Evolutionary conservation across 2,329 filamentous ascomycete genomes (phyloP).

Genomic region (Xylariales sp.): DNA sequence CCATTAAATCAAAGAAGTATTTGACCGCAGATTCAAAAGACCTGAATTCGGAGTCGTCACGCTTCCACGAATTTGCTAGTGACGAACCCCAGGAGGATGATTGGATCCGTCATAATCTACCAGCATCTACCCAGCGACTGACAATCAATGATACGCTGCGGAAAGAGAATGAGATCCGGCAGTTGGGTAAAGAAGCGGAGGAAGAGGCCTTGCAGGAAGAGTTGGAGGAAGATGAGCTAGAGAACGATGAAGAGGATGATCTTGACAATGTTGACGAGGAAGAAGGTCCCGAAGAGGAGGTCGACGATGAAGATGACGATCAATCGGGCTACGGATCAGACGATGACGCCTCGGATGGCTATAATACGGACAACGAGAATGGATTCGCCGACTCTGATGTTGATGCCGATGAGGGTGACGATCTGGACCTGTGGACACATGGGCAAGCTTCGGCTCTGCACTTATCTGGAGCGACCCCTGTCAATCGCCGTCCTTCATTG

Average conservation of each 20-base stretch:
- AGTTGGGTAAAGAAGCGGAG: conserved; percentile 82
- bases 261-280: conserved; percentile 45
- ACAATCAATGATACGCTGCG: conserved; percentile 85
- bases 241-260: conserved; percentile 39
- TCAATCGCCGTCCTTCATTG: conserved; percentile 35
- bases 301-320: conserved; percentile 49
- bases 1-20: conserved; percentile 39
- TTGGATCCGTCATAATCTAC: conserved; percentile 73
- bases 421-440: conserved; percentile 55
- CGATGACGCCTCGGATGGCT: conserved; percentile 57
- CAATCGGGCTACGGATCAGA: conserved; percentile 60
- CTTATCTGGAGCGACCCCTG: conserved; percentile 30
- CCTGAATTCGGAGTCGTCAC: conserved; percentile 50
- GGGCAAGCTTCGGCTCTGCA: conserved; percentile 35
- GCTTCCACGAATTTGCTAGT: conserved; percentile 89
- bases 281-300: conserved; percentile 44
- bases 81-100: conserved; percentile 79
- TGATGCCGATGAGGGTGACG: conserved; percentile 62
- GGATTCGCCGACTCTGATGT: conserved; percentile 67
- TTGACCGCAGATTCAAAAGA: conserved; percentile 47
- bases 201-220: conserved; percentile 77
- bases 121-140: conserved; percentile 62
- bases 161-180: conserved; percentile 85
- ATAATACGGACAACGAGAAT: conserved; percentile 69
- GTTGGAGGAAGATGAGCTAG: conserved; percentile 49